Base-by-base conservation (phyloP, 1,284 basidiomycete genomes). In the Fomitopsis betulina region DNA sequence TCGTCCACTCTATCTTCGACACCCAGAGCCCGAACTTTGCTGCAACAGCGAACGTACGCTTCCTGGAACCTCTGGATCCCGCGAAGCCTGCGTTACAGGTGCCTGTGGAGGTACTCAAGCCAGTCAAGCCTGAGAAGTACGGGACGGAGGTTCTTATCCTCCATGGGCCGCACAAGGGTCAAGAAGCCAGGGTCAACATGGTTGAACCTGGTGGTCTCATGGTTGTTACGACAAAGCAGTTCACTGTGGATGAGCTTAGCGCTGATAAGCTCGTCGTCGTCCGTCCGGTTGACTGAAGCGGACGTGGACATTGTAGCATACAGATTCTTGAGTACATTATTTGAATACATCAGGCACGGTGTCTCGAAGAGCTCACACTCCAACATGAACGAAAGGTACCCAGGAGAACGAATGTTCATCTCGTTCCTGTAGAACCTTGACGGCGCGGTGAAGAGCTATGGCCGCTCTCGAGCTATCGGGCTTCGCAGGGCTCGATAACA, bases 1-100 rank as follows among this genome's bases (percentile, higher is more conserved):
- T 74, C 52, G 71, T 82, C 25, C 65, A 71, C 39, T 70, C 68
- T 37, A 67, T 77, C 17, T 70, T 77, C 60, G 67, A 72, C 61
- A 69, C 74, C 0, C 60, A 66, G 5, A 69, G 69, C 54, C 72
- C 75, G 27, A 58, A 64, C 10, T 67, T 66, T 62, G 53, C 62
- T n/a, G 63, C 68, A 19, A 72, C 70, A 8, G 70, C 70, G 27
- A 67, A 63, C 40, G 65, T 74, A 56, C 61, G 68, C 55, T 67
- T 75, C 60, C 53, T 60, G 49, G 51, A 70, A 23, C 66, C 67
- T 33, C 58, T 67, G 35, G 62, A 66, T 32, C 58, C 66, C 3
- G 60, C 58, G 8, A 58, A 61, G 39, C 60, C 61, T 21, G 58
- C 65, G 19, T 61, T 66, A 10, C 58, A 64, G 23, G 68, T 74